phyloP scores from a whole-genome alignment of 2,329 filamentous ascomycete genomes.

The Periconia sp. region DNA sequence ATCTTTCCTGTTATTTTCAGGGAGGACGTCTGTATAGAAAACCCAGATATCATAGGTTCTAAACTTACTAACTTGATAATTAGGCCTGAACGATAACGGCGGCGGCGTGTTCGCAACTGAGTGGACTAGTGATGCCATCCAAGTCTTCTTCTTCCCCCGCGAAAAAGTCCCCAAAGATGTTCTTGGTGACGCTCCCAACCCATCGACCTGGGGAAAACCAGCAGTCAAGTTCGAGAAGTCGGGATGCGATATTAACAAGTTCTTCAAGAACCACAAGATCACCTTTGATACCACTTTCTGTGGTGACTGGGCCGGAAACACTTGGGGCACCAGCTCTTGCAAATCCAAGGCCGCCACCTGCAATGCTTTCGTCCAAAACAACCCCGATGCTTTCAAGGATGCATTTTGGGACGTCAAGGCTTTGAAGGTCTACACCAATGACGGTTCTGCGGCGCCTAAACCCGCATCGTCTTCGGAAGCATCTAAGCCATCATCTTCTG shows the following conservation, averaged over 20 bases:
- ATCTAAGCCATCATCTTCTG: background rate
- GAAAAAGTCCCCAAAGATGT: conserved; percentile 66
- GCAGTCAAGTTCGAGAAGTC: conserved; percentile 65
- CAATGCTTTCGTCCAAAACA: conserved; percentile 69
- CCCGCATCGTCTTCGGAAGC: background rate
- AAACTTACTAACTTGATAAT: too few relatives aligned
- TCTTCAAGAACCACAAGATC: conserved; percentile 74
- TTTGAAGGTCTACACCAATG: conserved; percentile 42
- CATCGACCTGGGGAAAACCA: conserved; percentile 69
- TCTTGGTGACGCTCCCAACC: conserved; percentile 60
- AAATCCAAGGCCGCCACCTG: conserved; percentile 65
- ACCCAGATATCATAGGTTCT: too few relatives aligned
- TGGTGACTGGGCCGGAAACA: conserved; percentile 79
- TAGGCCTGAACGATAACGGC: conserved; percentile 51
- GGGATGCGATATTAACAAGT: conserved; percentile 67
- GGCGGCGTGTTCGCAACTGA: conserved; percentile 52
- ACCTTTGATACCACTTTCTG: conserved; percentile 85
- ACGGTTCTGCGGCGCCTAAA: conserved; percentile 12
- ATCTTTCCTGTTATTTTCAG: too few relatives aligned
- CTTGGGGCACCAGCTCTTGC: conserved; percentile 66
- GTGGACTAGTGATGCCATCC: conserved; percentile 73
- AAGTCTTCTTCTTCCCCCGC: conserved; percentile 83
- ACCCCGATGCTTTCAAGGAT: conserved; percentile 69
- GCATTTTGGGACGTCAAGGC: conserved; percentile 72
- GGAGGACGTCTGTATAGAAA: too few relatives aligned